Evolutionary conservation across 1,284 basidiomycete genomes (phyloP), one percentile per base, ranked within the genome.

Genomic region (Ganoderma sinense): DNA sequence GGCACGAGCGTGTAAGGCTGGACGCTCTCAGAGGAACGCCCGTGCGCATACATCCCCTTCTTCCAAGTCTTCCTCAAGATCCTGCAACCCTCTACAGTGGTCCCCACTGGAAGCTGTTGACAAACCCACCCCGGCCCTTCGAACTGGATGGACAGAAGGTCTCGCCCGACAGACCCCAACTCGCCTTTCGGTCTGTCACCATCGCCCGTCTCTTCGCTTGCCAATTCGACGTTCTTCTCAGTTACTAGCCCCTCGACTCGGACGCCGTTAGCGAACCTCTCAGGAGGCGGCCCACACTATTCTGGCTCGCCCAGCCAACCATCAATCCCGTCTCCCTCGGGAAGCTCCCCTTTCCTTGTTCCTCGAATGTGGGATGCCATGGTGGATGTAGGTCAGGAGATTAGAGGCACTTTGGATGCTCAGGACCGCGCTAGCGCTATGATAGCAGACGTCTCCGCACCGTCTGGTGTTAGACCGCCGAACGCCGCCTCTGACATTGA

Each of bases 331-430:
- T 80, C 76, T 60, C 80, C 78, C 16, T 86, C 88, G 1, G 80
- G 80, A 48, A 73, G 72, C 2, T 89, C 88, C 1, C 85, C 80
- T 4, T 80, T 86, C 33, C 85, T 84, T 1, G 74, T 76, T 10
- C 78, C 80, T 2, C 79, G 83, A 43, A 74, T 89, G 36, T 81
- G 84, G 10, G 82, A 85, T 8, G 75, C 84, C 53, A 73, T 93
- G 59, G 80, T 85, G 16, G 82, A 82, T 13, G 82, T 93, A 48
- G 82, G 84, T 62, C 84, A 86, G 14, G 86, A 89, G 73, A 79
- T 89, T 2, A 80, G 80, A 2, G 85, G 82, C 5, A 78, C 94
- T 20, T 84, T 85, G 80, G 84, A 91, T 62, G 87, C 86, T 4
- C 92, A 94, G 77, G 75, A 80, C 0, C 81, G 85, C 0, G 86